Base-by-base conservation (phyloP, 495 filamentous ascomycete species). In the Penicillium riverlandense region DNA sequence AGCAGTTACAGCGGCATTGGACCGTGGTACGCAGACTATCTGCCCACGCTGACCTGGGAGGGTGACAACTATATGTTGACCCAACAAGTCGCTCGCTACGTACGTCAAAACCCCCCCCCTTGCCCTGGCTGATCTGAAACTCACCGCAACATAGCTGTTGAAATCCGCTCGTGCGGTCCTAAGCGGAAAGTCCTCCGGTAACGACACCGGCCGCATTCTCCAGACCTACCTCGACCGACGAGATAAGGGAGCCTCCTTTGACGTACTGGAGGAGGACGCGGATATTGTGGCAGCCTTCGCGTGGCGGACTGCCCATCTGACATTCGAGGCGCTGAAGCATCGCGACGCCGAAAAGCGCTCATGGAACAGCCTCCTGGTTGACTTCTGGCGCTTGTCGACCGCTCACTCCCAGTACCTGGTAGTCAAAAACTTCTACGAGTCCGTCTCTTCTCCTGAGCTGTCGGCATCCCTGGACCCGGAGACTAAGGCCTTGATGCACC, bases 51-150 rank as follows among this genome's bases (percentile, higher is more conserved):
- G 22, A 87, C 84, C 10, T 73, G 67, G 68, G 68, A 70, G 37
- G 82, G 84, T 34, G 85, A 88, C 59, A 88, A 88, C 65, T 86
- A 83, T 55, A 86, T 88, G 80, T 66, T 88, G 37, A 82, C 81
- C 30, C 85, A 88, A 53, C 85, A 89, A 67, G 83, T 86, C n/a
- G 79, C 82, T 4, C 72, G 83, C 49, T 86, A 86, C 52, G 67
- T 75, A 59, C 47, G 64, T 55, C n/a, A 2, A 11, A 33, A 35
- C 28, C 27, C 12, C 13, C 35, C 32, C 47, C 37, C 29, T 12
- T 9, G n/a, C 11, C 14, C 8, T 6, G 2, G 11, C 7, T 39
- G 3, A 11, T 6, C n/a, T n/a, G 11, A 9, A 10, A 14, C 1
- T 12, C 12, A 54, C 39, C 57, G 52, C 27, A 29, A 6, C 35